Conservation (phyloP, 352 stramenopile species). For the Pythium coloratum region DNA sequence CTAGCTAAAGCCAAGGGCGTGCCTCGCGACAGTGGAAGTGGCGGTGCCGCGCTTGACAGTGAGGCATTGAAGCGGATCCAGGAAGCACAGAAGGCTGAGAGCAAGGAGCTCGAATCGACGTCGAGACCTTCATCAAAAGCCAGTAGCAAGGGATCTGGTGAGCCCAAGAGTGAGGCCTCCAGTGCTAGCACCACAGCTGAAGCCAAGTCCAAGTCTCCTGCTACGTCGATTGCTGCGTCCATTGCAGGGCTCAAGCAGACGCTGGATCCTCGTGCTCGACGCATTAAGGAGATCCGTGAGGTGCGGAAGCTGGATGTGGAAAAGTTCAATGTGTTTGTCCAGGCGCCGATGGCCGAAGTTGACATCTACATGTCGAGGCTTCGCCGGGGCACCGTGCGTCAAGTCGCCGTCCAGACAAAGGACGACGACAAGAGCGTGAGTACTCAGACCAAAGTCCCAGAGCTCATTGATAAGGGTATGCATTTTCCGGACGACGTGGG, state of each 20-base stretch:
- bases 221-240: conserved; percentile 52
- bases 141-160: conserved; percentile 4
- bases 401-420: conserved; percentile 60
- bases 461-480: conserved; percentile 53
- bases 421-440: conserved; percentile 48
- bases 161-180: conserved; percentile 9
- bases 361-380: conserved; percentile 58
- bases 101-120: conserved; percentile 40
- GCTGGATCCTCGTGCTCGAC: conserved; percentile 57
- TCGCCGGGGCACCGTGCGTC: conserved; percentile 46
- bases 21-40: conserved; percentile 18
- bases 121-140: conserved; percentile 28
- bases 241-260: conserved; percentile 74
- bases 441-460: conserved; percentile 54
- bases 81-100: conserved; percentile 61
- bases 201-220: conserved; percentile 12
- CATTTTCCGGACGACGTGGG: conserved; percentile 78
- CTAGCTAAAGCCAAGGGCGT: conserved; percentile 17
- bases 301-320: conserved; percentile 62
- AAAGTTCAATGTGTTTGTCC: conserved; percentile 67
- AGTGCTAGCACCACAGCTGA: background rate
- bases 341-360: conserved; percentile 52
- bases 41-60: conserved; percentile 25
- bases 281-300: conserved; percentile 65
- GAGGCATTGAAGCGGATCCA: conserved; percentile 58